Base-by-base conservation (phyloP, 345 rosid genomes). In the Conringia planisiliqua region DNA sequence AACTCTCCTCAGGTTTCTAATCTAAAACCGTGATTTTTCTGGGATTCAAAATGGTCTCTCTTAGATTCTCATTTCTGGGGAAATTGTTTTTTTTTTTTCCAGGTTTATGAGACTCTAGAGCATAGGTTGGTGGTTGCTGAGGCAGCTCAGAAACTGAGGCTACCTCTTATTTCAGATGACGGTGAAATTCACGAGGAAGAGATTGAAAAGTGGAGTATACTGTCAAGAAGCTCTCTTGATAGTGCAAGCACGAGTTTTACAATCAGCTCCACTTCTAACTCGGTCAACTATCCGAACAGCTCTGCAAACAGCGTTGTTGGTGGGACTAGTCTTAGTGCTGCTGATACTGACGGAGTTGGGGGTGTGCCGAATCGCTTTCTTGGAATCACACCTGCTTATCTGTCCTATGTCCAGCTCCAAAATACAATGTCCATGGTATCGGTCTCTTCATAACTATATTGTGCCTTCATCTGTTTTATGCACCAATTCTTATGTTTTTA, bases 121-220 rank as follows among this genome's bases (percentile, higher is more conserved):
- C 98, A 92, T 69, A 88, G 92, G 24, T 71, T 95, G 78, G 91
- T 86, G 73, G 96, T 95, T 56, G 94, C 99, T 24, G 99, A 95
- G 85, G 97, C 97, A 17, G 97, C 98, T 72, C 97, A 92, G 80
- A 95, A 89, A 59, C 79, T 95, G 73, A 89, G 97, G 79, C 91
- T 95, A 73, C 99, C 99, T 66, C 89, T 90, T 16, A 90, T 95
- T 77, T 89, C 98, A 27, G 87, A 89, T 70, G 96, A 89, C 73
- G 98, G 98, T 60, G 98, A 89, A 82, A 85, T 92, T 78, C 96
- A 85, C 5, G 96, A 90, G 85, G 96, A 95, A 58, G 99, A 92
- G 62, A 88, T 95, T 68, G 99, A 92, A 65, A 92, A 92, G 78
- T 95, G 89, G 92, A 92, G 97, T 71, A 72, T 85, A 47, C 67